phyloP scores from a whole-genome alignment of 1,284 basidiomycete genomes.

The Papiliotrema laurentii region DNA sequence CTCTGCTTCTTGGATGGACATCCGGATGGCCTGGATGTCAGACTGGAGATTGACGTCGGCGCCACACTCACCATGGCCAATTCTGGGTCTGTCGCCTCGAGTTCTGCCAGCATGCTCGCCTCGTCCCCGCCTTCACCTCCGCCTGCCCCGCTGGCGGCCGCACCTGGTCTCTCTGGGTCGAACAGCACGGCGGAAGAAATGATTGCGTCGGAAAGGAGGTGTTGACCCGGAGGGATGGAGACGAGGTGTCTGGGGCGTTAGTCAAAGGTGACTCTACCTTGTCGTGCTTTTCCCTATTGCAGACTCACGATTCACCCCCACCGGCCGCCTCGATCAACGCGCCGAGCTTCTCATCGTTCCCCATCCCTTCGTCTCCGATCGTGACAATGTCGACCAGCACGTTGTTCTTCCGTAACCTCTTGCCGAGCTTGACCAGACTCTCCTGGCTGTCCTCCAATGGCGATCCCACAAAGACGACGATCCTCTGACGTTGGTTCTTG shows the following conservation, averaged over 20 bases:
- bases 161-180: constrained; percentile 67
- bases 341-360: constrained; percentile 44
- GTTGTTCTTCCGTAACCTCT: constrained; percentile 99
- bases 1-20: constrained; percentile 96
- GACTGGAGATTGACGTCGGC: constrained; percentile 16
- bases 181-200: constrained; percentile 77
- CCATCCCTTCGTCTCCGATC: constrained; percentile 55
- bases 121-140: constrained; percentile 47
- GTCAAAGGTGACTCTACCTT: no score
- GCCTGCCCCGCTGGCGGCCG: constrained; percentile 22
- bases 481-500: constrained; percentile 94
- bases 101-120: constrained; percentile 63
- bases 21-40: constrained; percentile 71
- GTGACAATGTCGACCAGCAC: constrained; percentile 89
- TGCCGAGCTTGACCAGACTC: constrained; percentile 78
- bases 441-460: constrained; percentile 71
- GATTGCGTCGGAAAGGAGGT: constrained; percentile 78
- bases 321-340: constrained; percentile 48
- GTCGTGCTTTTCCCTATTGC: background rate
- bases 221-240: constrained; percentile 68
- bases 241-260: constrained; percentile 60
- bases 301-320: constrained; percentile 42
- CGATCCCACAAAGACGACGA: constrained; percentile 88
- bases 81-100: constrained; percentile 93
- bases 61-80: constrained; percentile 75